Evolutionary conservation across 1,284 basidiomycete genomes (phyloP), one percentile per base, ranked within the genome.

Genomic region (Leccinum griseonigrum): DNA sequence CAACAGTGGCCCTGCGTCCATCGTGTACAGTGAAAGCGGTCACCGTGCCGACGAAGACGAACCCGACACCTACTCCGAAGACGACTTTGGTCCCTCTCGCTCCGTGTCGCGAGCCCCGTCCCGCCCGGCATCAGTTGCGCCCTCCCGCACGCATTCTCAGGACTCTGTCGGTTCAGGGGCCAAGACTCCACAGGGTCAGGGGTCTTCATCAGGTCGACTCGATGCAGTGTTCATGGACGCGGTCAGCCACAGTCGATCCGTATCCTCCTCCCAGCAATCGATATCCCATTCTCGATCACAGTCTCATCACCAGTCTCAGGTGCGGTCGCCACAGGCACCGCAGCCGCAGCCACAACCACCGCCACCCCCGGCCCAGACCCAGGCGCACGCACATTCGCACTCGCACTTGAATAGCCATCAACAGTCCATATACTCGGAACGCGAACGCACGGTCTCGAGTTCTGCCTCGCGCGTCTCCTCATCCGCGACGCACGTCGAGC

Each of bases 11-110:
- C 90, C 90, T 3, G 90, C 90, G 1, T 85, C 86, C 3, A 91
- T 91, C 62, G 83, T 91, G 7, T 91, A 90, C 75, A 91, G 89
- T 69, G 89, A 91, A 74, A 81, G 87, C 53, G 89, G 89, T 1
- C 85, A 86, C 65, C 84, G 88, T 60, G 80, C 81, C 3, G 88
- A 89, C 43, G 89, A 91, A 69, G 88, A 89, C 52, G 89, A 90
- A 65, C 76, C 75, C 0, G 85, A 86, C 60, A 66, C 68, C 8
- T 82, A 78, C 56, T 82, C 83, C 4, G 84, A 85, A 72, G 84
- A 86, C 43, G 84, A 85, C 54, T 63, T 69, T 58, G 69, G 67
- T 3, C 71, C 71, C 2, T 73, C 74, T 38, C 73, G 71, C 34
- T 34, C 71, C 8, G 73, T 4, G 16, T 75, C 73, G 46, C 72